These are phyloP conservation scores for Pestalotiopsis sp. DNA, from an alignment of 2,329 filamentous ascomycete genomes.

Conservation along the genomic window DNA sequence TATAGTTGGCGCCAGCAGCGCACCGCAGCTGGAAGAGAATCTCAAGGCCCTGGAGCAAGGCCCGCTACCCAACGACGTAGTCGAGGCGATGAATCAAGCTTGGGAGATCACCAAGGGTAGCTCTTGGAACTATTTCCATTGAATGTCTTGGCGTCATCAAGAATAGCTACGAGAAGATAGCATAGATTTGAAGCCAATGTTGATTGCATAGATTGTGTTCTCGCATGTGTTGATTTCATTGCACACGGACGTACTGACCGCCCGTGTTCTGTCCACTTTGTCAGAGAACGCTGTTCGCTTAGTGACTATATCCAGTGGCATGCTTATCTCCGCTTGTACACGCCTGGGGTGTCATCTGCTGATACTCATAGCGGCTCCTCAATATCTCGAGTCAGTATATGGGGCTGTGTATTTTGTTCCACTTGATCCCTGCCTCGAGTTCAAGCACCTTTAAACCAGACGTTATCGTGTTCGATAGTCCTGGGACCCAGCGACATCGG, in stretches of 20 bases:
- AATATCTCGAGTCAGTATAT: background rate
- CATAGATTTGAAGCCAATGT: too few species aligned
- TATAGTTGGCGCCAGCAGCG: background rate
- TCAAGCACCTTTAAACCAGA: background rate
- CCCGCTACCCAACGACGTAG: background rate
- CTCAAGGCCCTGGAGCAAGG: background rate
- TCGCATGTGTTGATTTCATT: background rate
- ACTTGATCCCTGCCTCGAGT: background rate
- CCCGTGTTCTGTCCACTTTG: background rate
- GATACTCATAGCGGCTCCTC: background rate
- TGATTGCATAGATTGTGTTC: too few species aligned
- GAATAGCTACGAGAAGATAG: background rate
- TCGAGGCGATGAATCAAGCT: background rate
- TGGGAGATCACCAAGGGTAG: background rate
- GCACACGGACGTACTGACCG: background rate
- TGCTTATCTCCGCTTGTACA: background rate
- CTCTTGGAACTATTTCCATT: background rate
- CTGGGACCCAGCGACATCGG: background rate
- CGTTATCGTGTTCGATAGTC: background rate
- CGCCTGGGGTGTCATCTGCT: background rate
- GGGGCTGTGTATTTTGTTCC: background rate
- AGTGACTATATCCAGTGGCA: background rate
- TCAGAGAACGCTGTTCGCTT: background rate
- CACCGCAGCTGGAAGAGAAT: background rate
- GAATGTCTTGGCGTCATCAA: rapidly evolving